Evolutionary conservation across 306 rosid species (phyloP).

Genomic region (Fagus sylvatica): DNA sequence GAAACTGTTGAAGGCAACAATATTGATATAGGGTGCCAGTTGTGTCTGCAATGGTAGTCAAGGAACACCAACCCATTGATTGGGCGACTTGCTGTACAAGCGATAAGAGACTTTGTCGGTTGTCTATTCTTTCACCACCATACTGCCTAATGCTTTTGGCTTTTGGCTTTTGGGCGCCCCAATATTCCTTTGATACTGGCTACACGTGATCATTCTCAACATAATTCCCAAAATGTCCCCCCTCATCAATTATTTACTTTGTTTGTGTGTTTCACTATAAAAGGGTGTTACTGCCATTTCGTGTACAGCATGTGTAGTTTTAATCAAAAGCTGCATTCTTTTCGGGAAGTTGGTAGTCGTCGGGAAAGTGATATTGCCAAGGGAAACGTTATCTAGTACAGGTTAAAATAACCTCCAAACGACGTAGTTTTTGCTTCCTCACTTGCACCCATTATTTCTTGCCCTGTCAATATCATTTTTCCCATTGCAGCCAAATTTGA

Average conservation of each 20-base stretch:
- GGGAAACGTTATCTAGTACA: not conserved
- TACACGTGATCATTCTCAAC: conserved; percentile 28
- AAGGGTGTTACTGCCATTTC: conserved; percentile 6
- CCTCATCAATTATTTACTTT: not conserved
- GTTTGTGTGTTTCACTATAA: too few relatives aligned
- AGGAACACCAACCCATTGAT: conserved; percentile 2
- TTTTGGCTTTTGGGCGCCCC: conserved; percentile 28
- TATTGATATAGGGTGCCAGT: too few relatives aligned
- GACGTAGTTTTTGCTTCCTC: too few relatives aligned
- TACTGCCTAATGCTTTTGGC: conserved; percentile 14
- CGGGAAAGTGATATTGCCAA: conserved; percentile 19
- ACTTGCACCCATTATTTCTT: too few relatives aligned
- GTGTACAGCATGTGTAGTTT: not conserved
- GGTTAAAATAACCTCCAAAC: not conserved
- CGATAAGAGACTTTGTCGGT: conserved; percentile 42
- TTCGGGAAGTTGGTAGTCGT: conserved; percentile 14
- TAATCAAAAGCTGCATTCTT: not conserved
- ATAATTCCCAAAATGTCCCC: not conserved
- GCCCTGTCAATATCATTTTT: too few relatives aligned
- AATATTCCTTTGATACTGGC: conserved; percentile 26
- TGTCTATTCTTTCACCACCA: not conserved
- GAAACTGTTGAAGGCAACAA: too few relatives aligned
- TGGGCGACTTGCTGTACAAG: conserved; percentile 19
- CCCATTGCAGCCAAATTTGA: too few relatives aligned
- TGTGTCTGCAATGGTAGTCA: too few relatives aligned